These are phyloP conservation scores for Quercus aquifolioides DNA, from an alignment of 306 rosid genomes.

Conservation along the genomic window DNA sequence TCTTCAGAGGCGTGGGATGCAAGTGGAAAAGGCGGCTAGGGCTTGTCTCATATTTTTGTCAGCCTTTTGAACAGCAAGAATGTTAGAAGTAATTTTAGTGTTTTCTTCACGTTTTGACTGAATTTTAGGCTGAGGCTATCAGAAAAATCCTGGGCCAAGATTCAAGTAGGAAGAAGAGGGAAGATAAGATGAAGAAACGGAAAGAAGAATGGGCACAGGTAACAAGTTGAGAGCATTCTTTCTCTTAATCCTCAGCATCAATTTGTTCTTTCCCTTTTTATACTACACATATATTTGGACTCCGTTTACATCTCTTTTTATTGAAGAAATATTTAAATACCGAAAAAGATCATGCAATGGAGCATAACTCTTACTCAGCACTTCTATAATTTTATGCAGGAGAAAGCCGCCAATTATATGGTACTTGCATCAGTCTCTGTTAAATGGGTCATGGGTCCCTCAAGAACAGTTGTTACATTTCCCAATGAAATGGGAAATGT, in stretches of 20 bases:
- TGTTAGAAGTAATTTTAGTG: not conserved
- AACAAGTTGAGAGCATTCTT: not conserved
- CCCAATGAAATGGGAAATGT: slow-evolving; percentile 41
- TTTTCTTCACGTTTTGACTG: not conserved
- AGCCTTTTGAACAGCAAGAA: not conserved
- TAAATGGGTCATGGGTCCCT: slow-evolving; percentile 43
- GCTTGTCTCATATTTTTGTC: not conserved
- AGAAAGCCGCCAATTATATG: slow-evolving; percentile 30
- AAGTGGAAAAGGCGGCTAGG: slow-evolving; percentile 47
- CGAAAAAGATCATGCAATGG: not conserved
- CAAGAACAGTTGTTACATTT: slow-evolving; percentile 45
- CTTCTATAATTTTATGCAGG: slow-evolving; percentile 27
- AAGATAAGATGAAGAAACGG: slow-evolving; percentile 46
- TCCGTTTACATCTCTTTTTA: not conserved
- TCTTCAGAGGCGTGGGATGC: slow-evolving; percentile 51
- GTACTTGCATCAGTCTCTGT: slow-evolving; percentile 43
- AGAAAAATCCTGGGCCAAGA: slow-evolving; percentile 64
- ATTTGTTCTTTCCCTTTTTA: not conserved
- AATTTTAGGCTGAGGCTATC: slow-evolving; percentile 55
- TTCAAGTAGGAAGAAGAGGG: slow-evolving; percentile 54
- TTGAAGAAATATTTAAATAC: not conserved
- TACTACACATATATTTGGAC: not conserved
- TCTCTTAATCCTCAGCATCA: not conserved
- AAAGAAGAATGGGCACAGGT: slow-evolving; percentile 40
- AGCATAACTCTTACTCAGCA: not conserved